A percentile compares a stretch with the other conserved stretches of the same genome.
Evolutionary conservation across 306 rosid species (phyloP).

Genomic region (Carpinus fangiana): DNA sequence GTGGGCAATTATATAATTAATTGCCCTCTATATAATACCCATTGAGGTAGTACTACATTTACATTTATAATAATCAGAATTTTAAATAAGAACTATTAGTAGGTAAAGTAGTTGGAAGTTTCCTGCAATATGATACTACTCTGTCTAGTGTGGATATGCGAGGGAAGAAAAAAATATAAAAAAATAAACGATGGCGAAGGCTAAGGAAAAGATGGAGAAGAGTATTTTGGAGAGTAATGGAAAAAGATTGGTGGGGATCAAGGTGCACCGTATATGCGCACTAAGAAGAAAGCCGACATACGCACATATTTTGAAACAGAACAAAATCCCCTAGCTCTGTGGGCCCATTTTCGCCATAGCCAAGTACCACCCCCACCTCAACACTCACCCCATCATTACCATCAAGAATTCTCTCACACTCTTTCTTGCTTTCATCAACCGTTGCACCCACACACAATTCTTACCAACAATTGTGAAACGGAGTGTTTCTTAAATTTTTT

Average conservation of each 20-base stretch:
- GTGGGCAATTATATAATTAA: background rate
- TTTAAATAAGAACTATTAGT: conserved; percentile 6
- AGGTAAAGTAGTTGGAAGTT: conserved; percentile 33
- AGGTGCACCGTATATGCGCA: conserved; percentile 59
- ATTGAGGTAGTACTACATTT: background rate
- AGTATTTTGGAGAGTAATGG: conserved; percentile 39
- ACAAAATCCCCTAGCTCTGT: conserved; percentile 24
- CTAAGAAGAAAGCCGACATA: conserved; percentile 40
- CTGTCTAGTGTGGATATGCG: background rate
- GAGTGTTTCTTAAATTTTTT: conserved; percentile 3
- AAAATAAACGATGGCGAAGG: background rate
- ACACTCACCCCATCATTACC: conserved; percentile 62
- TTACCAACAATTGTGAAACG: conserved; percentile 7
- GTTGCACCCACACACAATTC: conserved; percentile 13
- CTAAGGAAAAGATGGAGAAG: too few relatives aligned
- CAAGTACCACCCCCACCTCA: conserved; percentile 43
- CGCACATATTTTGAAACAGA: conserved; percentile 38
- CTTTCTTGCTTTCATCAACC: conserved; percentile 29
- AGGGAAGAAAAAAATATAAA: background rate
- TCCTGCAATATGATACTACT: conserved; percentile 13
- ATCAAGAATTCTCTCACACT: conserved; percentile 48
- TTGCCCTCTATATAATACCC: background rate
- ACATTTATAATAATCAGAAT: background rate
- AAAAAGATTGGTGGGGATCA: conserved; percentile 47
- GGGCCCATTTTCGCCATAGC: conserved; percentile 69